phyloP scores from a whole-genome alignment of 228 moss, liverwort and hornwort species.

The Sphagnum magellanicum region DNA sequence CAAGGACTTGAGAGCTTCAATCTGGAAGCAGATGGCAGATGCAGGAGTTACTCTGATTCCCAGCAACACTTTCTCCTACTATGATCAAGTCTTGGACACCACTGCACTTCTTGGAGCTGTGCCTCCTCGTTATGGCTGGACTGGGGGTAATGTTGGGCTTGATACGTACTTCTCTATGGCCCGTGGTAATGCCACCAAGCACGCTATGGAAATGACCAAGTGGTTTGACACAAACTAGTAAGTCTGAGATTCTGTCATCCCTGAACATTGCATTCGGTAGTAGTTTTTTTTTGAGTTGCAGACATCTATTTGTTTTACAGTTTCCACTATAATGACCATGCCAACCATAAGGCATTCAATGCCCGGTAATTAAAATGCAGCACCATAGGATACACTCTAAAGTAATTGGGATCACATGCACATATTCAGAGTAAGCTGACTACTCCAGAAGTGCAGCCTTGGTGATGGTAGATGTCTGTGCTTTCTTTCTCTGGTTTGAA shows the following conservation, averaged over 20 bases:
- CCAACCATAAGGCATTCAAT: too few species aligned
- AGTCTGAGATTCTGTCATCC: slow-evolving; percentile 3
- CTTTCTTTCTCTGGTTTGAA: too few species aligned
- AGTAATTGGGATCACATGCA: too few species aligned
- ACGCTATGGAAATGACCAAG: slow-evolving; percentile 98
- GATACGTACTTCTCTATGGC: slow-evolving; percentile 77
- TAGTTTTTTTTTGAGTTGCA: too few species aligned
- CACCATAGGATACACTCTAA: too few species aligned
- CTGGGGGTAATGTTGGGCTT: slow-evolving; percentile 49
- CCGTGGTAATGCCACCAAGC: slow-evolving; percentile 80
- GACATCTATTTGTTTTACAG: too few species aligned
- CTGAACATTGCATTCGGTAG: too few species aligned
- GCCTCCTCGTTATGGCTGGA: slow-evolving; percentile 62
- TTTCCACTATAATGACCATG: too few species aligned
- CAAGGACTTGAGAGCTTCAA: slow-evolving; percentile 60
- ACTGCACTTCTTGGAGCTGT: slow-evolving; percentile 74
- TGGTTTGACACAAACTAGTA: slow-evolving; percentile 95
- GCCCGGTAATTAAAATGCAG: too few species aligned
- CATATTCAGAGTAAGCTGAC: too few species aligned
- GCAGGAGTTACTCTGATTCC: slow-evolving; percentile 63
- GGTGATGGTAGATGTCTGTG: too few species aligned
- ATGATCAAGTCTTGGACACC: slow-evolving; percentile 87
- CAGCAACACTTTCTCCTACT: slow-evolving; percentile 79
- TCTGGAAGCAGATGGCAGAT: slow-evolving; percentile 74
- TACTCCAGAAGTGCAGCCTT: too few species aligned